These are phyloP conservation scores for Coffea humblotiana DNA, from an alignment of 305 asterid genomes.

Conservation along the genomic window DNA sequence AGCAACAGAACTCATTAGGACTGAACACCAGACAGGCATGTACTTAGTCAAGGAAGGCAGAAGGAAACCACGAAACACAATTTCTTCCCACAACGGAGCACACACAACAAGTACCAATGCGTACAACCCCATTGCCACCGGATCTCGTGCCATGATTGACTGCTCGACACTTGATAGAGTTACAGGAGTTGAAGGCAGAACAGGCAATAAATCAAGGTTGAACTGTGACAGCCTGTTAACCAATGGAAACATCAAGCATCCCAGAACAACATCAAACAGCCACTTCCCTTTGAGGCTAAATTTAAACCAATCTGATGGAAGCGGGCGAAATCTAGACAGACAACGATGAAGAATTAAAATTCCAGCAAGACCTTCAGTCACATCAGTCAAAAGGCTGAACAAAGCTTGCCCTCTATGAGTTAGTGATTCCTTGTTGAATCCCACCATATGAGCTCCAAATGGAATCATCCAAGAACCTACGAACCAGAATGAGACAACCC, in stretches of 20 bases:
- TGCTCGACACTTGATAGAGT: constrained; percentile 84
- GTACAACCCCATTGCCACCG: constrained; percentile 76
- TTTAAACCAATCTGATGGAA: constrained; percentile 84
- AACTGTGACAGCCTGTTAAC: constrained; percentile 84
- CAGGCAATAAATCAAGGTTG: constrained; percentile 68
- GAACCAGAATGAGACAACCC: constrained; percentile 93
- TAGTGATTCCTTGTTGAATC: constrained; percentile 77
- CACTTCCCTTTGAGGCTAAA: constrained; percentile 78
- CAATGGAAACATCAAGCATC: constrained; percentile 85
- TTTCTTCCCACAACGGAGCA: constrained; percentile 95
- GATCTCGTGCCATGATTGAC: constrained; percentile 84
- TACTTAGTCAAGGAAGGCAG: constrained; percentile 88
- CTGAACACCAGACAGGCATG: constrained; percentile 92
- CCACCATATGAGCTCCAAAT: constrained; percentile 72
- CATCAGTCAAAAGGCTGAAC: constrained; percentile 88
- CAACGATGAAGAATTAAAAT: constrained; percentile 71
- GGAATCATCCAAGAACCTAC: constrained; percentile 97
- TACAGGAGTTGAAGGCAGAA: constrained; percentile 70
- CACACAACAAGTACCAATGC: constrained; percentile 80
- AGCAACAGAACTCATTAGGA: constrained; percentile 76
- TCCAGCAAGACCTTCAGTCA: constrained; percentile 88
- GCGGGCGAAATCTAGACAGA: constrained; percentile 73
- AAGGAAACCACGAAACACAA: constrained; percentile 88
- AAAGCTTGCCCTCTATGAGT: constrained; percentile 85
- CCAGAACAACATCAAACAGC: constrained; percentile 64